These are phyloP conservation scores for Yamadazyma dendronema DNA, from an alignment of 1,139 yeast genomes.

Conservation along the genomic window DNA sequence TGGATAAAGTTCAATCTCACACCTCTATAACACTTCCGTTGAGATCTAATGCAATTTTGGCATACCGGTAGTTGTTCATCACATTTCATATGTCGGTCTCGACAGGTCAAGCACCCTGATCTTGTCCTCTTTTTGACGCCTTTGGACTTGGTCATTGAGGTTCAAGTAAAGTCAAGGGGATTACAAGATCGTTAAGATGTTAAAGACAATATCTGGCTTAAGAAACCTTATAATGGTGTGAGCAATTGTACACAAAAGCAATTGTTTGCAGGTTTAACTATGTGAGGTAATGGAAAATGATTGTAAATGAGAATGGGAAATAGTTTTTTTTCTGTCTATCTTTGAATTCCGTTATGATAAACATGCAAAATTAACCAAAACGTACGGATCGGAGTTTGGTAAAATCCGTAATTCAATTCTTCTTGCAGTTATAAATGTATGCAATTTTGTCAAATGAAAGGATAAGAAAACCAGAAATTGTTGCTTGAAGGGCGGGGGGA, in stretches of 20 bases:
- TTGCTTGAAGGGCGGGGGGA: too few species aligned
- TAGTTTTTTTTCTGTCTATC: background rate
- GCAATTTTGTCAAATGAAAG: too few species aligned
- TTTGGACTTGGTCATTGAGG: conserved; percentile 8
- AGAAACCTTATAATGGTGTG: background rate
- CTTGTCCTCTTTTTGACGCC: conserved; percentile 36
- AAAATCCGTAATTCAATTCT: too few species aligned
- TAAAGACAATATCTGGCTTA: too few species aligned
- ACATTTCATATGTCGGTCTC: conserved; percentile 50
- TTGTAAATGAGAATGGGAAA: background rate
- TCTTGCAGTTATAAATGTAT: too few species aligned
- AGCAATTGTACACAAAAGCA: background rate
- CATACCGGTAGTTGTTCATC: conserved; percentile 49
- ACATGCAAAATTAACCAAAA: too few species aligned
- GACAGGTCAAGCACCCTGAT: conserved; percentile 48
- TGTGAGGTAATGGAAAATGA: background rate
- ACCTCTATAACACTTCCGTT: conserved; percentile 44
- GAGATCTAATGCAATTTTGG: conserved; percentile 42
- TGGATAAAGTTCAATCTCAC: conserved; percentile 46
- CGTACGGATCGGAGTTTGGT: too few species aligned
- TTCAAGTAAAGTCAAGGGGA: background rate
- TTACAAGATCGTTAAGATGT: background rate
- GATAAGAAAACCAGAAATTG: too few species aligned
- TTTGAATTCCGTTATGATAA: too few species aligned
- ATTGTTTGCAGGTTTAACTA: background rate